A percentile compares a stretch with the other conserved stretches of the same genome.
These are phyloP conservation scores for Cytospora leucostoma DNA, from an alignment of 2,329 filamentous ascomycete genomes.

Conservation along the genomic window DNA sequence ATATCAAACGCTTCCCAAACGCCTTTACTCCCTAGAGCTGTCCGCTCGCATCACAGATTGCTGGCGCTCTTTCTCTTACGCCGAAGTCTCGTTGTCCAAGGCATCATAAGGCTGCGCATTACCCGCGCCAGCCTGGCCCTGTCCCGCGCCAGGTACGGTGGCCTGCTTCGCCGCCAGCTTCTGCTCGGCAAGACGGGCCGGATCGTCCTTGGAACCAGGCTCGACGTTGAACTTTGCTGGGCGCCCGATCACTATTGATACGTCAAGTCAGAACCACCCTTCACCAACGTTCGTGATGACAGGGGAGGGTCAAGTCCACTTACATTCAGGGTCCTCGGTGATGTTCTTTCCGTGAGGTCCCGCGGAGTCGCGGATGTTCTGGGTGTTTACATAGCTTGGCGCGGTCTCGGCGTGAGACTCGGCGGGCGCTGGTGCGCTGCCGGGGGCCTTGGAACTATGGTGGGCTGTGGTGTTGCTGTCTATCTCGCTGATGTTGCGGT, in stretches of 20 bases:
- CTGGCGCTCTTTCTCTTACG: background rate
- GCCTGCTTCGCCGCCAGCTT: slow-evolving; percentile 16
- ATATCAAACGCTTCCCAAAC: slow-evolving; percentile 2
- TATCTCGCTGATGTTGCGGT: slow-evolving; percentile 41
- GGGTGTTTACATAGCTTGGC: slow-evolving; percentile 30
- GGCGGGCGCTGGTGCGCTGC: slow-evolving; percentile 10
- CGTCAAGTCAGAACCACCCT: background rate
- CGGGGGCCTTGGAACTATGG: background rate
- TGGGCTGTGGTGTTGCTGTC: background rate
- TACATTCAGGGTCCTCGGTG: slow-evolving; percentile 31
- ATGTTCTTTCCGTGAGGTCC: slow-evolving; percentile 35
- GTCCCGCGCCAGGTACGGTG: slow-evolving; percentile 13
- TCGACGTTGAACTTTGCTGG: slow-evolving; percentile 31
- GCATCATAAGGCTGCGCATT: slow-evolving; percentile 22
- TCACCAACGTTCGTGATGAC: background rate
- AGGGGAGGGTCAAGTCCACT: background rate
- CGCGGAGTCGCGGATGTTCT: slow-evolving; percentile 19
- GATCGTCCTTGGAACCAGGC: slow-evolving; percentile 34
- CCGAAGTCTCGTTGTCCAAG: slow-evolving; percentile 18
- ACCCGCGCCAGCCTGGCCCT: slow-evolving; percentile 14
- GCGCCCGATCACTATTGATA: slow-evolving; percentile 27
- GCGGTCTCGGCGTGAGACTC: slow-evolving; percentile 29
- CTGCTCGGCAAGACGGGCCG: slow-evolving; percentile 27
- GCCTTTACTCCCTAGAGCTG: background rate
- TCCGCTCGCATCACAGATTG: no score